phyloP scores from a whole-genome alignment of 2,329 filamentous ascomycete genomes.

The Phialophora expanda region DNA sequence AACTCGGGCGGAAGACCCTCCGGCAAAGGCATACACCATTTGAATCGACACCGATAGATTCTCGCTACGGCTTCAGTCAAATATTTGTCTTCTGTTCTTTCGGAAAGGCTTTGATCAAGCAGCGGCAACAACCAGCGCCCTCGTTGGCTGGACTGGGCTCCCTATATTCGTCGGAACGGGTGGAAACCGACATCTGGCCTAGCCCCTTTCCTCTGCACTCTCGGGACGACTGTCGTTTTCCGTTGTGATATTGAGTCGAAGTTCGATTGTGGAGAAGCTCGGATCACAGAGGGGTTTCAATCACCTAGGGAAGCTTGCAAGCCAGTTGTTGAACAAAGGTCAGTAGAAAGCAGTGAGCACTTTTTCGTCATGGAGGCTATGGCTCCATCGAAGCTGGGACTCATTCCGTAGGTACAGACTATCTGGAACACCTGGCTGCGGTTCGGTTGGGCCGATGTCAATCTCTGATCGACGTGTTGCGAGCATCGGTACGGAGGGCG shows the following conservation, averaged over 20 bases:
- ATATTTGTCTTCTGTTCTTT: neutral
- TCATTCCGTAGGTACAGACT: neutral
- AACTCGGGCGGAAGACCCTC: neutral
- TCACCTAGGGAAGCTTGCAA: neutral
- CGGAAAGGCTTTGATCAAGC: neutral
- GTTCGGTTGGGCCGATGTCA: neutral
- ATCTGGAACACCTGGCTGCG: neutral
- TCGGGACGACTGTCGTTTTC: neutral
- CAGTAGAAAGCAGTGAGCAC: neutral
- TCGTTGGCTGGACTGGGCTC: too few species aligned
- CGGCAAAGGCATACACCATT: neutral
- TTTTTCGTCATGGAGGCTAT: neutral
- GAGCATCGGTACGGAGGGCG: neutral
- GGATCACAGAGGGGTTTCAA: neutral
- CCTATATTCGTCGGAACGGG: neutral
- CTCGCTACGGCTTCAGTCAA: neutral
- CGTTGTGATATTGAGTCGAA: neutral
- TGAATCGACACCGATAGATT: neutral
- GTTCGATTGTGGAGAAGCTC: neutral
- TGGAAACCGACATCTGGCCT: neutral
- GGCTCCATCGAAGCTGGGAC: neutral
- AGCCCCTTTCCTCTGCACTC: neutral
- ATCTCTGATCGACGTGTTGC: neutral
- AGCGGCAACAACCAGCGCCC: neutral
- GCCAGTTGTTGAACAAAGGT: neutral